These are phyloP conservation scores for Leptosphaerulina australis DNA, from an alignment of 2,329 filamentous ascomycete genomes.

Conservation along the genomic window DNA sequence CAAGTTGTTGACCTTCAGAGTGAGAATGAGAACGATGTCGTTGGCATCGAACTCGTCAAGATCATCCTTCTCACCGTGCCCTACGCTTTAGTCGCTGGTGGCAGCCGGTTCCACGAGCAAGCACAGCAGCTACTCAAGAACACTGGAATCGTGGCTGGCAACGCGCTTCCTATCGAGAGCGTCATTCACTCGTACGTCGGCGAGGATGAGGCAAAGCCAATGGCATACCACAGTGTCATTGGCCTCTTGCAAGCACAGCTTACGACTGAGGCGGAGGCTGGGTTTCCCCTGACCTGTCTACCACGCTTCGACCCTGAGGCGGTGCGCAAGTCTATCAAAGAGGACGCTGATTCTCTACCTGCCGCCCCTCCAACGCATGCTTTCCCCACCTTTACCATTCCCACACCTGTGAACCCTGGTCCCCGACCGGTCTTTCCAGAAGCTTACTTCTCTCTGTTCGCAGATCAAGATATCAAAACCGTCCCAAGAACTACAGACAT, in stretches of 20 bases:
- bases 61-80: conserved; percentile 94
- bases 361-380: conserved; percentile 68
- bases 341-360: conserved; percentile 59
- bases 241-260: conserved; percentile 85
- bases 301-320: conserved; percentile 58
- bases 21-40: conserved; percentile 86
- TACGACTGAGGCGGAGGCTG: conserved; percentile 72
- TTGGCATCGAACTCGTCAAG: conserved; percentile 86
- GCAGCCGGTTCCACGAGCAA: conserved; percentile 61
- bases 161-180: conserved; percentile 81
- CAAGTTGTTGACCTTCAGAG: conserved; percentile 93
- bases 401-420: conserved; percentile 75
- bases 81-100: conserved; percentile 68
- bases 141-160: conserved; percentile 91
- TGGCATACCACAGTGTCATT: conserved; percentile 73
- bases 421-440: conserved; percentile 84
- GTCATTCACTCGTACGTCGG: conserved; percentile 83
- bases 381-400: conserved; percentile 77
- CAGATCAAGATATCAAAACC: conserved; percentile 83
- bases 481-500: conserved; percentile 80
- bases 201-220: conserved; percentile 66
- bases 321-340: conserved; percentile 60
- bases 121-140: conserved; percentile 84
- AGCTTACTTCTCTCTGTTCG: conserved; percentile 90
- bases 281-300: conserved; percentile 74